Evolutionary conservation across 148 eudicot genomes (phyloP).

Genomic region (Pharnaceum exiguum): DNA sequence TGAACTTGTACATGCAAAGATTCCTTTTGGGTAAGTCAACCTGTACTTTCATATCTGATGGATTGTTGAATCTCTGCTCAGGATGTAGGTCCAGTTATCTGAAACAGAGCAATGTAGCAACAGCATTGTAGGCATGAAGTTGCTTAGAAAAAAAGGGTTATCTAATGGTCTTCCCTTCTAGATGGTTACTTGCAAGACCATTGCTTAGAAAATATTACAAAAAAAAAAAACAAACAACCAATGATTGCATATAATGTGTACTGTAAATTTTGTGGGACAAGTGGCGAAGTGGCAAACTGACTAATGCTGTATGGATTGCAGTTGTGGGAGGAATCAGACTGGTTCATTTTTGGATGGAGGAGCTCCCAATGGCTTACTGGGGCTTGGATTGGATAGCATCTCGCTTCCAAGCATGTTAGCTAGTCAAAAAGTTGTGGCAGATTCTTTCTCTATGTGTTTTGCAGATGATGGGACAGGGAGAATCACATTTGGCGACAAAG

Average conservation of each 20-base stretch:
- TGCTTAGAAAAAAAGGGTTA: no score
- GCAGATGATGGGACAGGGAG: conserved; percentile 55
- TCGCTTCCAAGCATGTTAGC: conserved; percentile 88
- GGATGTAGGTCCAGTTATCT: neutral
- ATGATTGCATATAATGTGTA: no score
- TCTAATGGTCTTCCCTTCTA: neutral
- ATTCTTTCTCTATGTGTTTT: conserved; percentile 98
- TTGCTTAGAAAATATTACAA: no score
- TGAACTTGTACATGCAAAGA: conserved; percentile 44
- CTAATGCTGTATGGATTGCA: conserved; percentile 25
- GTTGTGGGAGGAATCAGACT: conserved; percentile 78
- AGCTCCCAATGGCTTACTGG: conserved; percentile 90
- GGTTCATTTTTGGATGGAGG: conserved; percentile 80
- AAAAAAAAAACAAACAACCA: no score
- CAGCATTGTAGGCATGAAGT: no score
- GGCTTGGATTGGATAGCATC: conserved; percentile 63
- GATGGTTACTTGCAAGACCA: conserved; percentile 1
- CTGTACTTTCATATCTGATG: neutral
- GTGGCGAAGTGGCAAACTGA: neutral
- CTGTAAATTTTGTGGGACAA: neutral
- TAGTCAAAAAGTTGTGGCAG: conserved; percentile 45
- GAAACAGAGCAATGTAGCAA: no score
- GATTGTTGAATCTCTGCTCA: neutral
- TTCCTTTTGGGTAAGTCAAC: conserved; percentile 81
- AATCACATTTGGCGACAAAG: conserved; percentile 83